Evolutionary conservation across 192 early-diverging fungal genomes (phyloP), one percentile per base, ranked within the genome.

Genomic region (Backusella australiensis): DNA sequence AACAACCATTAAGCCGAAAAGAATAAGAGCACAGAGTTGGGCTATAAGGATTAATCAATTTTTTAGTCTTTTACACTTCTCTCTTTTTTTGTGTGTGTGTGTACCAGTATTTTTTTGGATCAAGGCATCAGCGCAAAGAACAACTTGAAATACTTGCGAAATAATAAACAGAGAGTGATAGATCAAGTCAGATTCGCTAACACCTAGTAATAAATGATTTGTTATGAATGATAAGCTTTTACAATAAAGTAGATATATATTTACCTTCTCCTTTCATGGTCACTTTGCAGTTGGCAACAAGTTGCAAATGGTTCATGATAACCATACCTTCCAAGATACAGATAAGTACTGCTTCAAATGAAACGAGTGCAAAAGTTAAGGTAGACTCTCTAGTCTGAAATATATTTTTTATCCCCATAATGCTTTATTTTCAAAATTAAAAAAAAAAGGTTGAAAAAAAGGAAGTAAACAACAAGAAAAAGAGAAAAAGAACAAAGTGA

Each of bases 91-190:
- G 11, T 39, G 59, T 81, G 7, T 23, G 21, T 23, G 14, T 17
- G 49, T 21, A 81, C 80, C 80, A 34, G 82, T 83, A 69, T 83
- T 83, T 69, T 76, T 56, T 63, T 77, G 78, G n/a, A 73, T 56
- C 1, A 83, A 73, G 7, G 82, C 82, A 66, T 83, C 82, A 14
- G 75, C 39, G 32, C 78, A 79, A 14, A 83, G 66, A 9, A 73
- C 38, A 14, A 83, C 77, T 41, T 83, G 82, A 65, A 83, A 83
- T 36, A 75, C 78, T 70, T 83, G 82, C n/a, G 75, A 56, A 53
- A 77, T 76, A 38, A 83, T 83, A 56, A 83, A 83, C 9, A 83
- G 52, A 26, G 73, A 70, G 21, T 83, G 82, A 72, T 83, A 83
- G 34, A 83, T 83, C 42, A 83, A 74, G 69, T 83, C 82, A 23